These are phyloP conservation scores for Pleurotus cornucopiae DNA, from an alignment of 768 basidiomycete species.

Conservation along the genomic window DNA sequence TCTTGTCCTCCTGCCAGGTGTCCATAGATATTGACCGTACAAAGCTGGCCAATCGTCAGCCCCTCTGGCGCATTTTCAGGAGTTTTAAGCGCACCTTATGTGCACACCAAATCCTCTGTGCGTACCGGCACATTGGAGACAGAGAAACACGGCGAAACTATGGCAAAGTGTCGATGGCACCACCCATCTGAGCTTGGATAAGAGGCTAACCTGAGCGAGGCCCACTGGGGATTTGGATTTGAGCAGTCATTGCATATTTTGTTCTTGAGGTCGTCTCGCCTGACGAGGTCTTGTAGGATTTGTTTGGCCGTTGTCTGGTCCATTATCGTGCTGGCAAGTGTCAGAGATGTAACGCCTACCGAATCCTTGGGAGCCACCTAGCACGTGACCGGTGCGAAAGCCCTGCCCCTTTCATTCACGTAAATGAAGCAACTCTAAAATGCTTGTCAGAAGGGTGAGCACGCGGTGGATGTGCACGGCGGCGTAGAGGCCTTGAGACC, in stretches of 20 bases:
- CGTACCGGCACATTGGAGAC: constrained; percentile 81
- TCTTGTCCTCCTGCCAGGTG: constrained; percentile 89
- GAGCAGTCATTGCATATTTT: constrained; percentile 77
- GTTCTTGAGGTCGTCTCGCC: constrained; percentile 69
- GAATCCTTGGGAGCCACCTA: neutral
- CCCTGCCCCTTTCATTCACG: neutral
- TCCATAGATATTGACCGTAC: constrained; percentile 96
- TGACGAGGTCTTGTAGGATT: constrained; percentile 70
- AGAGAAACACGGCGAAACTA: constrained; percentile 86
- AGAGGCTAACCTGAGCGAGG: constrained; percentile 61
- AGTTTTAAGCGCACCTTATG: constrained; percentile 51
- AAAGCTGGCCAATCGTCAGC: constrained; percentile 48
- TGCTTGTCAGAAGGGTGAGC: neutral
- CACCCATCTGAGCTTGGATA: neutral
- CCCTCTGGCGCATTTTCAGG: too few species aligned
- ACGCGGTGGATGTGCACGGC: neutral
- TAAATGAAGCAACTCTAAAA: neutral
- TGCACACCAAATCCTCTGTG: constrained; percentile 95
- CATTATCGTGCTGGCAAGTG: constrained; percentile 26
- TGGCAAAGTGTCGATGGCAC: neutral
- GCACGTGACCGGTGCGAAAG: neutral
- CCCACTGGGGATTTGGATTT: constrained; percentile 96
- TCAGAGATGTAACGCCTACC: constrained; percentile 1
- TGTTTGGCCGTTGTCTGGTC: constrained; percentile 69
- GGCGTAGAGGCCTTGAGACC: neutral